These are phyloP conservation scores for Penicillium atrosanguineum DNA, from an alignment of 495 filamentous ascomycete genomes.

Conservation along the genomic window DNA sequence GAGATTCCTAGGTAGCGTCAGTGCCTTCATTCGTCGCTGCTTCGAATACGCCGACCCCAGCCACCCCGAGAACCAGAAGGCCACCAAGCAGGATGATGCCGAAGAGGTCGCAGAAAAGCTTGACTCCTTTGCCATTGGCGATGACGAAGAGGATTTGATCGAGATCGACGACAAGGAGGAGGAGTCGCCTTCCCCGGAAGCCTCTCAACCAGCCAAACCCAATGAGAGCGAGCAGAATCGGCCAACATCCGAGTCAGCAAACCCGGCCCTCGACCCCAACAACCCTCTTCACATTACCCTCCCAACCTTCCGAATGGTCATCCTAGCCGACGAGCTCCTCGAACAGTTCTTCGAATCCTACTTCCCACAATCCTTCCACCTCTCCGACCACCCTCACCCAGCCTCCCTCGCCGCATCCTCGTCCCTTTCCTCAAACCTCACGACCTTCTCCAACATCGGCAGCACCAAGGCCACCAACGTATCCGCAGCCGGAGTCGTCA, in stretches of 20 bases:
- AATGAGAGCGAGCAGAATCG: constrained; percentile 17
- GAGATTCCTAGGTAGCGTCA: constrained; percentile 84
- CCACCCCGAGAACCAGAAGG: constrained; percentile 57
- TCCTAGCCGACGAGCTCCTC: constrained; percentile 90
- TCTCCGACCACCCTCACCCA: constrained; percentile 49
- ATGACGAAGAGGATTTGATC: constrained; percentile 75
- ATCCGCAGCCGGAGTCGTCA: constrained; percentile 34
- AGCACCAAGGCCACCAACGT: constrained; percentile 44
- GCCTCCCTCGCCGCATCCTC: constrained; percentile 51
- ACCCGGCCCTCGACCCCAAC: constrained; percentile 84
- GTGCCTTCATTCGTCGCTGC: constrained; percentile 90
- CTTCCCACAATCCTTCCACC: constrained; percentile 69
- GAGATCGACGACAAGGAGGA: constrained; percentile 41
- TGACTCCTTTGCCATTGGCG: constrained; percentile 74
- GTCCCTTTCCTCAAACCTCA: constrained; percentile 70
- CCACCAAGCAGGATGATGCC: constrained; percentile 18
- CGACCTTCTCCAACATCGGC: constrained; percentile 73
- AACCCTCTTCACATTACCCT: constrained; percentile 94
- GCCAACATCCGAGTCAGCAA: constrained; percentile 54
- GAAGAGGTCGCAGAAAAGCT: constrained; percentile 43
- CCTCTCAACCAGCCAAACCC: constrained; percentile 16
- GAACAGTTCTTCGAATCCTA: constrained; percentile 93
- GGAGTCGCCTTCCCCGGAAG: constrained; percentile 1
- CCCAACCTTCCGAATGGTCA: constrained; percentile 97
- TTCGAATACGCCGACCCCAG: constrained; percentile 99